These are phyloP conservation scores for Sphagnum contortum DNA, from an alignment of 225 moss, liverwort and hornwort genomes.

Conservation along the genomic window DNA sequence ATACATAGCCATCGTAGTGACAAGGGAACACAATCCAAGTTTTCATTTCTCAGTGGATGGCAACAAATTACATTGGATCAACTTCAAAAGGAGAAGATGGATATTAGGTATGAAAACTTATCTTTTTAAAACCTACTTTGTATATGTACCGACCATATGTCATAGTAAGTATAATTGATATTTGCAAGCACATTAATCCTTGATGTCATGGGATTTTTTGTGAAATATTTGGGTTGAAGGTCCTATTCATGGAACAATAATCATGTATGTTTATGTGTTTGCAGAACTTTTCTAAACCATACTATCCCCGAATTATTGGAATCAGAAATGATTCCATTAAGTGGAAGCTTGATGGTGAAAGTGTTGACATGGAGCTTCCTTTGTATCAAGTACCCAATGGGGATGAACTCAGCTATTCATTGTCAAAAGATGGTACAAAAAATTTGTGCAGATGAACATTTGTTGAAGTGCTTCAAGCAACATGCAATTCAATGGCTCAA, in stretches of 20 bases:
- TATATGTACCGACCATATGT: no score
- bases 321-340: conserved; percentile 23
- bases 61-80: conserved; percentile 49
- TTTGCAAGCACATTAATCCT: no score
- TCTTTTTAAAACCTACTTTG: no score
- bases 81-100: conserved; percentile 39
- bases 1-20: conserved; percentile 41
- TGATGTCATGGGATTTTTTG: no score
- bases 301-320: conserved; percentile 37
- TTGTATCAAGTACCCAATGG: conserved; percentile 44
- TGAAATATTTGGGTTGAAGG: no score
- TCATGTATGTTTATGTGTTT: not conserved
- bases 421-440: conserved; percentile 46
- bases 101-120: conserved; percentile 23
- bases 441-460: conserved; percentile 35
- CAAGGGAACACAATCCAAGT: conserved; percentile 20
- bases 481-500: conserved; percentile 29
- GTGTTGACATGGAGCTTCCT: conserved; percentile 56
- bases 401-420: conserved; percentile 28
- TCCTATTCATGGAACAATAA: no score
- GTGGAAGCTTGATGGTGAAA: conserved; percentile 42
- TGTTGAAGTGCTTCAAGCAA: conserved; percentile 35
- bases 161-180: no score
- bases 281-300: conserved; percentile 45
- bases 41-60: conserved; percentile 61